phyloP scores from a whole-genome alignment of 2,329 filamentous ascomycete species.

The Lecanicillium sp. region DNA sequence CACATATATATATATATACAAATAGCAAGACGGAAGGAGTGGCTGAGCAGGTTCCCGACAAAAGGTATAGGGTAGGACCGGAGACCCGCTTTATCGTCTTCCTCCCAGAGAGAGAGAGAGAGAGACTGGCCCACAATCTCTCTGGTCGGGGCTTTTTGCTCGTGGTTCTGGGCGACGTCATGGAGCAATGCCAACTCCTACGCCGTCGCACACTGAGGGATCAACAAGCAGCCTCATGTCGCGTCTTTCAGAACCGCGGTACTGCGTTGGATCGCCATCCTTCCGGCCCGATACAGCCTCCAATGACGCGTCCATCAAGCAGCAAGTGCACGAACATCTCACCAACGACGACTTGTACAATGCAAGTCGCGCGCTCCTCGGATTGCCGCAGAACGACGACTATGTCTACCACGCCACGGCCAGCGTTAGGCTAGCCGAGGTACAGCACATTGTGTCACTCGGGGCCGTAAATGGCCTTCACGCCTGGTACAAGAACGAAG shows the following conservation, averaged over 20 bases:
- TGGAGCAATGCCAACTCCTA: too few relatives aligned
- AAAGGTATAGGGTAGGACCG: too few relatives aligned
- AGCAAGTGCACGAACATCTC: conserved; percentile 29
- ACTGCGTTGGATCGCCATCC: conserved; percentile 36
- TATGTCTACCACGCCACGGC: conserved; percentile 46
- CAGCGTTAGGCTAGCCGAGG: conserved; percentile 40
- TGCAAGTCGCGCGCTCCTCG: conserved; percentile 36
- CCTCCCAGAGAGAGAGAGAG: too few relatives aligned
- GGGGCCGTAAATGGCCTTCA: conserved; percentile 39
- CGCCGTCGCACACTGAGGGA: too few relatives aligned
- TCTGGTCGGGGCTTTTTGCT: too few relatives aligned
- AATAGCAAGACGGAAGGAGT: too few relatives aligned
- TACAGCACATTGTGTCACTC: conserved; percentile 36
- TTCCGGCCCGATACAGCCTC: conserved; percentile 36
- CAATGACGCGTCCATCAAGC: conserved; percentile 28
- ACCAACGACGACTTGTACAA: conserved; percentile 30
- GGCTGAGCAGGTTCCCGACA: too few relatives aligned
- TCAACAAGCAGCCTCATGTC: conserved; percentile 16
- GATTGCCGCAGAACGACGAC: conserved; percentile 33
- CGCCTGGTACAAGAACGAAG: conserved; percentile 37
- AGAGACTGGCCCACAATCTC: too few relatives aligned
- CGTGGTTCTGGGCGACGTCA: too few relatives aligned
- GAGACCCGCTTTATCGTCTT: too few relatives aligned
- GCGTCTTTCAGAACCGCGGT: conserved; percentile 18
- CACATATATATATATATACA: too few relatives aligned